Evolutionary conservation across 768 basidiomycete species (phyloP), one percentile per base, ranked within the genome.

Genomic region (button mushroom (Agaricus bisporus)): DNA sequence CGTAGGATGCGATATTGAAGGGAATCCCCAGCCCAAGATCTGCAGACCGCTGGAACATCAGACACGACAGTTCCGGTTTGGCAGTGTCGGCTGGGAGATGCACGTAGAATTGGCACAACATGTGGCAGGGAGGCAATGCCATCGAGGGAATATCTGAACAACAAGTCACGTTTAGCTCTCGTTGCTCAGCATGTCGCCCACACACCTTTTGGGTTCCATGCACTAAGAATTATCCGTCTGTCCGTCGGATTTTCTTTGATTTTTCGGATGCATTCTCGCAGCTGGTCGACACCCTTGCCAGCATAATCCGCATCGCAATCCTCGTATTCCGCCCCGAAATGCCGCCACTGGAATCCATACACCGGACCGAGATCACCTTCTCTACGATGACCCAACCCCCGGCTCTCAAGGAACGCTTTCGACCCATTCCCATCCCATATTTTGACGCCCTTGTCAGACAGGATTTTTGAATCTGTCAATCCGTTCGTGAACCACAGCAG

Each of bases 61-160:
- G 78, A 68, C 95, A 98, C 8, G 92, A 95, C 15, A 98, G 85
- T 53, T 80, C 80, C 8, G 86, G 86, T 59, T 81, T 85, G 15
- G 73, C 64, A 1, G 67, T 60, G 0, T 75, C 59, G 3, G 82
- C 70, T 0, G 95, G 89, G 35, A 95, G 84, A 64, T 92, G 88
- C 35, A 99, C 95, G 73, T 92, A 98, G 78, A 99, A 99, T 66
- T 99, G 97, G 71, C 94, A 98, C 70, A 98, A 86, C 83, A 98
- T 88, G 70, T 98, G 97, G 69, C 97, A 99, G 0, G 97, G 97
- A 0, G 97, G 97, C 0, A 99, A 82, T 0, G 97, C 97, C 97
- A 98, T 99, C 37, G 80, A 76, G 0, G 85, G 82, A 22, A 99
- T 88, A 69, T 97, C 95, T 98, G 61, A 10, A 5, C 17, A 45